These are phyloP conservation scores for Trematosphaeria pertusa DNA, from an alignment of 2,329 filamentous ascomycete genomes.

Conservation along the genomic window DNA sequence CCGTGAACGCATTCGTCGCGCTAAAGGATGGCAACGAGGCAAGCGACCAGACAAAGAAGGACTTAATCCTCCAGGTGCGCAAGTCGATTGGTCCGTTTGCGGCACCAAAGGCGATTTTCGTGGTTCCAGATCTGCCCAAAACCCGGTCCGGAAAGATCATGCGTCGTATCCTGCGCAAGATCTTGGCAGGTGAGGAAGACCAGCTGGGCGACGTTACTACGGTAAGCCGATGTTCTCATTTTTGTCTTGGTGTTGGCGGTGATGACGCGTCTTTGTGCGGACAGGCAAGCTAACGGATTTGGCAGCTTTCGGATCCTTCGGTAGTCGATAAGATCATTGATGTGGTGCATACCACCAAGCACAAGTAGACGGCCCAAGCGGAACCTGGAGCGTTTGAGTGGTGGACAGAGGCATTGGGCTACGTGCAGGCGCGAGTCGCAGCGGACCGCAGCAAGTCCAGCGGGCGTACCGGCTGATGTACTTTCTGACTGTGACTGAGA, in stretches of 20 bases:
- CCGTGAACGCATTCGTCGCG: slow-evolving; percentile 94
- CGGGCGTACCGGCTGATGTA: slow-evolving; percentile 1
- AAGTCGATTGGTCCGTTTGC: slow-evolving; percentile 98
- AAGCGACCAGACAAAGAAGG: slow-evolving; percentile 85
- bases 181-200: slow-evolving; percentile 95
- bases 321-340: slow-evolving; percentile 91
- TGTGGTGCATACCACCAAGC: slow-evolving; percentile 70
- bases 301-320: slow-evolving; percentile 82
- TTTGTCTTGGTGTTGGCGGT: slow-evolving; percentile 15
- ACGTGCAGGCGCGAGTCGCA: background rate
- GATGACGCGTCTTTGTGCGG: slow-evolving; percentile 38
- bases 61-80: slow-evolving; percentile 91
- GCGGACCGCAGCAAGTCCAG: background rate
- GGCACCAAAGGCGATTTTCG: slow-evolving; percentile 89
- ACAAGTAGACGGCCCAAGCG: slow-evolving; percentile 42
- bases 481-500: slow-evolving; percentile 8
- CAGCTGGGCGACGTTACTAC: slow-evolving; percentile 93
- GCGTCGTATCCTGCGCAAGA: slow-evolving; percentile 96
- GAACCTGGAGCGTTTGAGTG: slow-evolving; percentile 12
- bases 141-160: slow-evolving; percentile 99
- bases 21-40: slow-evolving; percentile 84
- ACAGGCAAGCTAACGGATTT: slow-evolving; percentile 33
- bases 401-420: slow-evolving; percentile 1
- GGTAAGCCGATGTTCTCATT: slow-evolving; percentile 61
- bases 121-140: slow-evolving; percentile 94